These are phyloP conservation scores for Corchorus capsularis DNA, from an alignment of 345 rosid genomes.

Conservation along the genomic window DNA sequence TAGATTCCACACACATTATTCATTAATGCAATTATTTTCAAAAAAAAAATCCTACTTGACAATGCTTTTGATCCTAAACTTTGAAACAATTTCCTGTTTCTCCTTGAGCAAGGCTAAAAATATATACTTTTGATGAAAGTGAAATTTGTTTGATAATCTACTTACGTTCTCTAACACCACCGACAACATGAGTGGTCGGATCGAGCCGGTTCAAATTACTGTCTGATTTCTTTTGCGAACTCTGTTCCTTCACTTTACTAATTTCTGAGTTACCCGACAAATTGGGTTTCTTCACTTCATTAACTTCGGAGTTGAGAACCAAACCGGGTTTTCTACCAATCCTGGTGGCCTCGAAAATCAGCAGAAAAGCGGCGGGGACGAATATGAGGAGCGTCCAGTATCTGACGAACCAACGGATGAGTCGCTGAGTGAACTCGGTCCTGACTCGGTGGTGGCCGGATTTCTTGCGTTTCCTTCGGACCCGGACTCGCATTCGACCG, in stretches of 20 bases:
- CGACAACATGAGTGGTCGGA: constrained; percentile 45
- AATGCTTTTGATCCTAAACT: not conserved
- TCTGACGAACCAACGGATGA: constrained; percentile 49
- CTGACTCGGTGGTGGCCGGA: constrained; percentile 35
- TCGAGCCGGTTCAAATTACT: constrained; percentile 60
- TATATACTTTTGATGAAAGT: not conserved
- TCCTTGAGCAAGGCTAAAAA: not conserved
- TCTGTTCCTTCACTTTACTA: constrained; percentile 17
- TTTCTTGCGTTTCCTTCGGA: constrained; percentile 76
- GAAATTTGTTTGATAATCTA: not conserved
- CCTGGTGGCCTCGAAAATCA: constrained; percentile 65
- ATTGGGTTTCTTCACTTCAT: constrained; percentile 10
- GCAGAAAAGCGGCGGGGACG: constrained; percentile 53
- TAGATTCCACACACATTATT: constrained; percentile 27
- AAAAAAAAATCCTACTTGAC: not conserved
- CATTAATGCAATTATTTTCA: not conserved
- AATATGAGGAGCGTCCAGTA: constrained; percentile 66
- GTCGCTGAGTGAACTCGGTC: constrained; percentile 46
- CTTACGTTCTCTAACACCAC: constrained; percentile 57
- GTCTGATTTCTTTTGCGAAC: constrained; percentile 26
- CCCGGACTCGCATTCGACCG: constrained; percentile 63
- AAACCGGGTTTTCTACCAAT: constrained; percentile 43
- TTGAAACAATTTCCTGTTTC: not conserved
- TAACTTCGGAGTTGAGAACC: constrained; percentile 19
- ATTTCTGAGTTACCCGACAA: not conserved